Evolutionary conservation across 306 rosid genomes (phyloP).

Genomic region (Trifolium fragiferum): DNA sequence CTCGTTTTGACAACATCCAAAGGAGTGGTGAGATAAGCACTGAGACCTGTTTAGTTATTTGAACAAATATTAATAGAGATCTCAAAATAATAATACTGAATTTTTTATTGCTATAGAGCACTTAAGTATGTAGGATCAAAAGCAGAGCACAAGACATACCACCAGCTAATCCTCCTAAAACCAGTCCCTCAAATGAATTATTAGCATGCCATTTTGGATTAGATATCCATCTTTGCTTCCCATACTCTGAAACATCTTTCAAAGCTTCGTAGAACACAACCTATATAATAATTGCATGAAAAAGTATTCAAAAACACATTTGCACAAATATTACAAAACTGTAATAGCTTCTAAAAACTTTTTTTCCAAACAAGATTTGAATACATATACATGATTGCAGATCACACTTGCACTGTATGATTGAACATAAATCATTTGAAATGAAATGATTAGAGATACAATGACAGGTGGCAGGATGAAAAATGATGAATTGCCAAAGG

Average conservation of each 20-base stretch:
- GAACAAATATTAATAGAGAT: slow-evolving; percentile 31
- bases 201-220: slow-evolving; percentile 52
- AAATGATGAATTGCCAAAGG: slow-evolving; percentile 12
- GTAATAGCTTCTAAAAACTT: neutral
- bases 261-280: slow-evolving; percentile 81
- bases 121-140: slow-evolving; percentile 18
- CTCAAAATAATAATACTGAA: slow-evolving; percentile 6
- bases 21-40: slow-evolving; percentile 92
- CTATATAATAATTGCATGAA: slow-evolving; percentile 49
- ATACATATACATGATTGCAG: slow-evolving; percentile 5
- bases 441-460: slow-evolving; percentile 21
- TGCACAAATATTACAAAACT: neutral
- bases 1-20: slow-evolving; percentile 87
- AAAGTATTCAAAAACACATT: neutral
- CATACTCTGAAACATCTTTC: slow-evolving; percentile 66
- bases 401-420: slow-evolving; percentile 10
- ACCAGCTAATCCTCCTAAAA: slow-evolving; percentile 88
- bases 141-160: slow-evolving; percentile 60
- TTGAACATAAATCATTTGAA: slow-evolving; percentile 18
- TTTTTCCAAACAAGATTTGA: neutral
- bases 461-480: neutral
- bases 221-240: slow-evolving; percentile 63
- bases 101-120: neutral
- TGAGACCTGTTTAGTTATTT: slow-evolving; percentile 59
- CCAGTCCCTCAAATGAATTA: slow-evolving; percentile 75